Conservation (phyloP, 331 rosid species). For the Acacia concinna region DNA sequence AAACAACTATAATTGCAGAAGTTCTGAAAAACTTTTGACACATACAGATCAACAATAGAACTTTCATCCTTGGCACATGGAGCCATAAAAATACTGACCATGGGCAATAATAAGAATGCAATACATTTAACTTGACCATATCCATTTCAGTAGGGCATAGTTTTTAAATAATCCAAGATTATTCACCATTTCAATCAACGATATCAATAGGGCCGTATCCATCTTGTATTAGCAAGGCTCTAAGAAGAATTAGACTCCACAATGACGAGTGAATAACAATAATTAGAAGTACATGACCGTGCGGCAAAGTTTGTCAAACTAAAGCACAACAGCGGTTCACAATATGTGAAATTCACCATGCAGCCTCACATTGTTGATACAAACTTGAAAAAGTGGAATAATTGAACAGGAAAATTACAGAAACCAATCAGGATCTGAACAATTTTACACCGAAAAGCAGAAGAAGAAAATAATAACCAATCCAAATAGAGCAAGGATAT, state of each 20-base stretch:
- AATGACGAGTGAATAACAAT: neutral
- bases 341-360: slow-evolving; percentile 53
- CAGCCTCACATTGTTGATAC: slow-evolving; percentile 55
- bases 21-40: neutral
- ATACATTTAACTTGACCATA: neutral
- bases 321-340: slow-evolving; percentile 46
- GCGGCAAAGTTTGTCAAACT: neutral
- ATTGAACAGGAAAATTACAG: slow-evolving; percentile 18
- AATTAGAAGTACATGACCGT: neutral
- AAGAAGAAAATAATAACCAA: neutral
- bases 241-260: slow-evolving; percentile 16
- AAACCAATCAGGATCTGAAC: neutral
- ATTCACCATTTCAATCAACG: neutral
- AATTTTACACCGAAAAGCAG: neutral
- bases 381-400: slow-evolving; percentile 52
- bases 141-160: neutral
- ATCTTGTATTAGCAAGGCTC: slow-evolving; percentile 45
- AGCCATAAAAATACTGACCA: neutral
- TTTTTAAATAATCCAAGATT: neutral
- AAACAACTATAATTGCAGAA: neutral
- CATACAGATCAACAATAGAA: neutral
- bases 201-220: neutral
- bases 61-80: neutral
- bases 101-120: neutral
- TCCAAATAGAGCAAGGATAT: neutral